A percentile compares a stretch with the other conserved stretches of the same genome.
Conservation (phyloP, 169 alveolate genomes). For the Eimeria maxima region DNA sequence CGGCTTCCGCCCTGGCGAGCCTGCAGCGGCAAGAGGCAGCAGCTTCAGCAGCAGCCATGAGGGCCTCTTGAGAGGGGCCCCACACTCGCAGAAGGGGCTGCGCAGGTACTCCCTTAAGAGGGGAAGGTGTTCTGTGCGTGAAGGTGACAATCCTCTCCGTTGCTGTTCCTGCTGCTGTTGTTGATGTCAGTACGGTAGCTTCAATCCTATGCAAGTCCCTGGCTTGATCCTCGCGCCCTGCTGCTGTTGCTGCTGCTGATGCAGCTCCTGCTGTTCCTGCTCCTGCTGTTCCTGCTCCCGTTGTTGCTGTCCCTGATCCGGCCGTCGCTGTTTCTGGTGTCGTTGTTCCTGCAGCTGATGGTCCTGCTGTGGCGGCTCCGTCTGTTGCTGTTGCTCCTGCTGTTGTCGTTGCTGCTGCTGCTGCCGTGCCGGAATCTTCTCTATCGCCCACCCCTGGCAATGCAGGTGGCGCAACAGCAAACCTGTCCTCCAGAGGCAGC, state of each 20-base stretch:
- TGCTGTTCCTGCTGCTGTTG: constrained; percentile 63
- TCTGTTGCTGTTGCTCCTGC: not conserved
- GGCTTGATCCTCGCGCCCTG: not conserved
- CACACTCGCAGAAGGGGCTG: constrained; percentile 24
- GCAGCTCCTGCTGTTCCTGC: not conserved
- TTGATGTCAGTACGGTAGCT: not conserved
- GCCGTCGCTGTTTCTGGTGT: constrained; percentile 32
- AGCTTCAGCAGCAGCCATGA: constrained; percentile 29
- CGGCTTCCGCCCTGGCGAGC: not conserved
- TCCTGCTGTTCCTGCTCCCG: not conserved
- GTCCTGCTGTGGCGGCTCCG: not conserved
- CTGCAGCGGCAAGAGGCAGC: constrained; percentile 51
- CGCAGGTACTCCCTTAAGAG: not conserved
- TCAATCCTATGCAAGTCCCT: not conserved
- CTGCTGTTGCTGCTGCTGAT: constrained; percentile 21
- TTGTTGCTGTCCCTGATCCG: constrained; percentile 25
- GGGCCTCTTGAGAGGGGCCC: constrained; percentile 17
- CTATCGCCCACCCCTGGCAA: constrained; percentile 5
- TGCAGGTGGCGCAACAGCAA: not conserved
- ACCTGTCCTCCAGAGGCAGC: constrained; percentile 2
- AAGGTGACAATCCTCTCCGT: not conserved
- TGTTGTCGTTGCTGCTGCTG: constrained; percentile 34
- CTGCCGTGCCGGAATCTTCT: not conserved
- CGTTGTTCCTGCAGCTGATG: constrained; percentile 35
- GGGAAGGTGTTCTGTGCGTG: not conserved